Conservation (phyloP, 176 grass and related monocot genomes). For the Chloris gayana region DNA sequence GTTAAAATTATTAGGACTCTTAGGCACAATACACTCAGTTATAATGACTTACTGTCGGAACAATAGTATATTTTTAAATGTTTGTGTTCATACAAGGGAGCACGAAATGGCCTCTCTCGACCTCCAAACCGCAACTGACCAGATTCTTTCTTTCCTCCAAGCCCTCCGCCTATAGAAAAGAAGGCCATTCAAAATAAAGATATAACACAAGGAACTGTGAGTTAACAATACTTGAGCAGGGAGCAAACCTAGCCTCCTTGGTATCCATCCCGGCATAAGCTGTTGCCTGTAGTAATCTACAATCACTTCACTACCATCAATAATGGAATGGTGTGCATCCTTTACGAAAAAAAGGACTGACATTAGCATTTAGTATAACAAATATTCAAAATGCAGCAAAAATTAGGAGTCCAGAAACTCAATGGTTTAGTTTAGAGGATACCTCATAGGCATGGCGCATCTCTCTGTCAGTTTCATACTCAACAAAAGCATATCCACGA, state of each 20-base stretch:
- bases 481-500: conserved; percentile 88
- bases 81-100: conserved; percentile 76
- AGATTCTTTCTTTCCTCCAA: conserved; percentile 98
- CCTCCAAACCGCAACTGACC: conserved; percentile 95
- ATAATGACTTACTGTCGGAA: background rate
- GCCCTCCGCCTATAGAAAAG: conserved; percentile 71
- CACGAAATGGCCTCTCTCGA: conserved; percentile 95
- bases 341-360: conserved; percentile 29
- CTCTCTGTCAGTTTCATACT: conserved; percentile 85
- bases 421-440: background rate
- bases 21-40: background rate
- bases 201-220: conserved; percentile 24
- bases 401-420: background rate
- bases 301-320: conserved; percentile 88
- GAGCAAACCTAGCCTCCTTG: conserved; percentile 74
- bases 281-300: conserved; percentile 94
- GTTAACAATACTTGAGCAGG: conserved; percentile 10
- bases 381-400: background rate
- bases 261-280: conserved; percentile 97
- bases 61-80: conserved; percentile 9
- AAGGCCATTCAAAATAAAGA: conserved; percentile 12
- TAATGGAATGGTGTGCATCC: conserved; percentile 86
- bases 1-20: conserved; percentile 1
- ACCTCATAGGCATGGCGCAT: conserved; percentile 88
- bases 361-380: conserved; percentile 1